Percentiles rank a stretch among this genome's conserved stretches.
Conservation (phyloP, 208 protist genomes). For the Blechomonas ayalai region DNA sequence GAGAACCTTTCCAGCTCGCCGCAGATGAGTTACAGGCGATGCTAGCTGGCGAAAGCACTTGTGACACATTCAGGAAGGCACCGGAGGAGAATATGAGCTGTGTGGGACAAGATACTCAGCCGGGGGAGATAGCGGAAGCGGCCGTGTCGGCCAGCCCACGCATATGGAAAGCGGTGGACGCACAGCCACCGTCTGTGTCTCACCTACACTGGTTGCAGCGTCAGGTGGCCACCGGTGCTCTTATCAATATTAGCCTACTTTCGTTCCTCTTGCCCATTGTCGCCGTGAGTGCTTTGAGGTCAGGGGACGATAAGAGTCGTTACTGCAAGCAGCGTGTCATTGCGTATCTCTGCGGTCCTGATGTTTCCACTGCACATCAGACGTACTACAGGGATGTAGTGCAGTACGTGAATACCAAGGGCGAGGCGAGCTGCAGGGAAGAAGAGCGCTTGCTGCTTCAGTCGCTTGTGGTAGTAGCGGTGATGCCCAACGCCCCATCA, state of each 20-base stretch:
- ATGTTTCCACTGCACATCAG: neutral
- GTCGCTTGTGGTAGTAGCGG: too few relatives aligned
- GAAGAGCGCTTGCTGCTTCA: neutral
- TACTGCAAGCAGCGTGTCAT: slow-evolving; percentile 2
- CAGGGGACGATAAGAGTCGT: neutral
- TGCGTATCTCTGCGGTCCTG: slow-evolving; percentile 11
- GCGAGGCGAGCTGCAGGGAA: neutral
- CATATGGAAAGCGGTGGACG: neutral
- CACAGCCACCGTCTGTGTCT: slow-evolving; percentile 25
- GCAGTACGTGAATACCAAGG: slow-evolving; percentile 9
- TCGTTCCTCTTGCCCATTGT: slow-evolving; percentile 22
- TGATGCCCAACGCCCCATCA: too few relatives aligned
- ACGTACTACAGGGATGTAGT: slow-evolving; percentile 22
- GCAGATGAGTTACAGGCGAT: too few relatives aligned
- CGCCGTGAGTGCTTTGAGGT: slow-evolving; percentile 5
- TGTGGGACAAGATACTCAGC: too few relatives aligned
- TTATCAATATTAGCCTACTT: slow-evolving; percentile 48
- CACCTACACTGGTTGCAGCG: slow-evolving; percentile 81
- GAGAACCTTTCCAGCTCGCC: too few relatives aligned
- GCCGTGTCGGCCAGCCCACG: neutral
- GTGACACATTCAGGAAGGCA: too few relatives aligned
- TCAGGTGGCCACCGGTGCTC: slow-evolving; percentile 45
- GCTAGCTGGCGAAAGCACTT: too few relatives aligned
- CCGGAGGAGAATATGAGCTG: too few relatives aligned
- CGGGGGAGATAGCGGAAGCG: too few relatives aligned